Evolutionary conservation across 805 yeast genomes (phyloP), one percentile per base, ranked within the genome.

Genomic region (Saccharomyces jurei): DNA sequence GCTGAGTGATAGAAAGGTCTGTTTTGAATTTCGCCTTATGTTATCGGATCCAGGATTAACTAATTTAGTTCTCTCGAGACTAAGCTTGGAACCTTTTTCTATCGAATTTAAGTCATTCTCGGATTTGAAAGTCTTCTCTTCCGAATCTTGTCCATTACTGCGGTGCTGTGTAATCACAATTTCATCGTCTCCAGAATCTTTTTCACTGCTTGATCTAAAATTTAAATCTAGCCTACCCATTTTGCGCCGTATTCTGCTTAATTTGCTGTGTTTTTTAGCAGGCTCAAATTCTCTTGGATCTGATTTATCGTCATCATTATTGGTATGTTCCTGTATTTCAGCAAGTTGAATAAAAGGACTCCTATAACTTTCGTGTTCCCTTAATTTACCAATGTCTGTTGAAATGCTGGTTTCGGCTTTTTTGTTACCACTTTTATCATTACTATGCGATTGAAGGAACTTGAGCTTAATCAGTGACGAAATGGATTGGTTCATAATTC

Each of bases 401-500:
- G 44, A 6, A 29, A 10, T n/a, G 17, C 6, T 30, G 13, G 4
- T 17, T 10, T 36, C n/a, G 8, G 11, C 30, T 41, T 46, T n/a
- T 10, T n/a, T 21, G 48, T 41, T 22, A 22, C 44, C 8, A 22
- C 29, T 36, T 13, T 25, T 31, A 17, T 47, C 36, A 17, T 4
- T 46, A 48, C 30, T 48, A 17, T 48, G 47, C 4, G 44, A 49
- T 32, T 57, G 66, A 48, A 64, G 63, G 36, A 64, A 52, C 46
- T 58, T 62, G 9, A 56, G 46, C 54, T 57, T 63, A 9, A 64
- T 55, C 49, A 63, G 50, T 25, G 59, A 59, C 6, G 66, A 57
- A 29, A 64, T 50, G 29, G 68, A 60, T 36, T 63, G 64, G 48
- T 57, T 63, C 68, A 64, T 64, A 9, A n/a, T 28, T 13, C 31